These are phyloP conservation scores for Dispira simplex DNA, from an alignment of 192 early-diverging fungal species.

Conservation along the genomic window DNA sequence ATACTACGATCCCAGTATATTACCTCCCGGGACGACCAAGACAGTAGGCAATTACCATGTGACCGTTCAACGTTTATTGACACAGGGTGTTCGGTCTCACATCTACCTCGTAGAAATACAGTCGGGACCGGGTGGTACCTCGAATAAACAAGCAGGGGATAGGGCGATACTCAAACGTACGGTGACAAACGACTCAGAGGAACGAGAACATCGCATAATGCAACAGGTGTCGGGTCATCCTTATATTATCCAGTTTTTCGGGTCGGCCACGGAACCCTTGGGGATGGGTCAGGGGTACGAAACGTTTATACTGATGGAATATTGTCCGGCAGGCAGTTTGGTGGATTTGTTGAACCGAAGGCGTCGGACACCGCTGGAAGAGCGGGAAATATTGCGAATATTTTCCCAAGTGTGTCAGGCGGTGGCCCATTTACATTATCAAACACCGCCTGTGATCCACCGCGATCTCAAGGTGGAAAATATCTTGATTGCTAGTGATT, in stretches of 20 bases:
- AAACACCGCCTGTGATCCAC: constrained; percentile 65
- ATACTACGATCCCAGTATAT: background rate
- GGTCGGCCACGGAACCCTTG: constrained; percentile 40
- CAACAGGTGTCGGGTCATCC: constrained; percentile 58
- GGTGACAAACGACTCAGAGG: constrained; percentile 49
- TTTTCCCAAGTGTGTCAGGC: constrained; percentile 76
- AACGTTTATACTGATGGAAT: constrained; percentile 82
- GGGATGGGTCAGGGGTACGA: constrained; percentile 48
- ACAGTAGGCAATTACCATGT: background rate
- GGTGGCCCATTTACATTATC: constrained; percentile 85
- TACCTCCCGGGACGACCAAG: background rate
- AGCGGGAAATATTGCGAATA: constrained; percentile 77
- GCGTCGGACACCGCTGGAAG: constrained; percentile 51
- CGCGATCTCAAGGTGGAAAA: constrained; percentile 83
- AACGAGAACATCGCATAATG: constrained; percentile 69
- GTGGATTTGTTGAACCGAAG: constrained; percentile 79
- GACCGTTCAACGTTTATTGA: background rate
- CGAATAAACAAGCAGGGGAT: constrained; percentile 20
- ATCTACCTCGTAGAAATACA: constrained; percentile 62
- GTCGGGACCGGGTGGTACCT: no score
- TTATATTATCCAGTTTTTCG: constrained; percentile 69
- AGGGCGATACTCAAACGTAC: constrained; percentile 70
- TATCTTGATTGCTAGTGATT: constrained; percentile 39
- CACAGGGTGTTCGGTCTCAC: constrained; percentile 74
- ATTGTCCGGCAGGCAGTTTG: constrained; percentile 54